Conservation (phyloP, 768 basidiomycete genomes). For the Gymnopilus dilepis region DNA sequence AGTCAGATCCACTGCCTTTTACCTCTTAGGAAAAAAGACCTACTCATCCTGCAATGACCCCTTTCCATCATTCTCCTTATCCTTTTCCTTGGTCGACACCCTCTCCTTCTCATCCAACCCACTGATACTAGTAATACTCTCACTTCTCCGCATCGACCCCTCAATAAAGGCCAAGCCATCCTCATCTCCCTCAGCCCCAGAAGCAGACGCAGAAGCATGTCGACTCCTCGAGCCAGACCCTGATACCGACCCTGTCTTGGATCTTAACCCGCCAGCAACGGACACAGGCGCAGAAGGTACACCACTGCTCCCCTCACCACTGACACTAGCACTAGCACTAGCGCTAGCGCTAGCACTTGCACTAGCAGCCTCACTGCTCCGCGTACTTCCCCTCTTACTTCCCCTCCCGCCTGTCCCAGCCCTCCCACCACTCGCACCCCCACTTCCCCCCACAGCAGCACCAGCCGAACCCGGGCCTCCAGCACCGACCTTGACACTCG, state of each 20-base stretch:
- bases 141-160: constrained; percentile 48
- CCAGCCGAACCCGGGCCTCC: not conserved
- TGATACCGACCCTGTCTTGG: constrained; percentile 39
- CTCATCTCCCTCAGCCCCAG: constrained; percentile 21
- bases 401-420: constrained; percentile 26
- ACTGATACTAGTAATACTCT: constrained; percentile 42
- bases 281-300: not conserved
- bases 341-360: constrained; percentile 43
- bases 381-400: constrained; percentile 57
- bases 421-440: no score
- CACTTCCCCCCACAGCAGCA: not conserved
- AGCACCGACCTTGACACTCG: constrained; percentile 62
- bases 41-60: constrained; percentile 79
- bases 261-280: not conserved
- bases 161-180: constrained; percentile 22
- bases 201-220: constrained; percentile 19
- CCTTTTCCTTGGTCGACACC: constrained; percentile 35
- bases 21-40: constrained; percentile 27
- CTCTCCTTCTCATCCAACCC: constrained; percentile 36
- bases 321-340: constrained; percentile 14
- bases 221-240: constrained; percentile 52
- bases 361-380: constrained; percentile 35
- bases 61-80: constrained; percentile 37
- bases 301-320: not conserved
- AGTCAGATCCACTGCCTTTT: not conserved